A percentile compares a stretch with the other conserved stretches of the same genome.
phyloP scores from a whole-genome alignment of 2,329 filamentous ascomycete genomes.

The Penicillium griseofulvum region DNA sequence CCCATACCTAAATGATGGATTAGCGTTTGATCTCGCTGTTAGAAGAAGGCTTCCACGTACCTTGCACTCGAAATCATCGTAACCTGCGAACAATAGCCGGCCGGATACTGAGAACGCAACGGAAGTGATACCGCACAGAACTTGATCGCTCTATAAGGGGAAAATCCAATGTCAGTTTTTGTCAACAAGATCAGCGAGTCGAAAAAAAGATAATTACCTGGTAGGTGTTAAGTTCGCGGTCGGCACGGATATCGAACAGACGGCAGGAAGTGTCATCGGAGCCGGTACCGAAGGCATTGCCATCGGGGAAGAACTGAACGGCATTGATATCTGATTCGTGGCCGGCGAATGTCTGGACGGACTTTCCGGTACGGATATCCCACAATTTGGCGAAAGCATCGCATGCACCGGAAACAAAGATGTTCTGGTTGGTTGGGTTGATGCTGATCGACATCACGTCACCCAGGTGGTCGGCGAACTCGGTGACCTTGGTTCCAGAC shows the following conservation, averaged over 20 bases:
- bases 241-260: constrained; percentile 95
- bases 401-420: constrained; percentile 98
- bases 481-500: constrained; percentile 92
- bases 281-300: constrained; percentile 95
- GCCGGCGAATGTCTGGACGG: constrained; percentile 95
- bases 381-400: constrained; percentile 98
- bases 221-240: constrained; percentile 71
- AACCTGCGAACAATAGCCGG: constrained; percentile 90
- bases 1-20: constrained; percentile 73
- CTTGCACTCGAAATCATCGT: constrained; percentile 99
- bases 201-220: constrained; percentile 50
- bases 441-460: constrained; percentile 99
- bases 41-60: constrained; percentile 48
- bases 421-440: constrained; percentile 98
- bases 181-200: constrained; percentile 6
- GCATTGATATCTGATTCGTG: constrained; percentile 99
- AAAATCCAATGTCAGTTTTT: background rate
- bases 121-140: constrained; percentile 95
- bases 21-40: constrained; percentile 4
- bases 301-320: constrained; percentile 98
- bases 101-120: constrained; percentile 97
- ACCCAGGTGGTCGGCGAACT: constrained; percentile 96
- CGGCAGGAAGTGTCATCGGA: constrained; percentile 97
- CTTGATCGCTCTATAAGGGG: constrained; percentile 78
- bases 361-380: constrained; percentile 98